Evolutionary conservation across 2,329 filamentous ascomycete genomes (phyloP).

Genomic region (Claviceps sp.): DNA sequence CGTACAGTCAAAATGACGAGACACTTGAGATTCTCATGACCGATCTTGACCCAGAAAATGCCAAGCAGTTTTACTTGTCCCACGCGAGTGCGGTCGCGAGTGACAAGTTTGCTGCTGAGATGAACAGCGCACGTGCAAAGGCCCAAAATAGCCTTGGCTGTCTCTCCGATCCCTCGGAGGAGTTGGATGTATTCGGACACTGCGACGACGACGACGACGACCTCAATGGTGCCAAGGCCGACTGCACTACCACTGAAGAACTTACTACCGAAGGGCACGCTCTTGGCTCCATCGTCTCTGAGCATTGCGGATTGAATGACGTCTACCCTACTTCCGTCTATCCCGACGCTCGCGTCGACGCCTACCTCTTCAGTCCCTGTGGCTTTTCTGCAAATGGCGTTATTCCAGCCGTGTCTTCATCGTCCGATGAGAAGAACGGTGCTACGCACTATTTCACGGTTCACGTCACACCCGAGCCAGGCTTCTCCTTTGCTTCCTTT

Average conservation of each 20-base stretch:
- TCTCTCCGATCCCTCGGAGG: conserved; percentile 40
- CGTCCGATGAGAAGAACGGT: conserved; percentile 19
- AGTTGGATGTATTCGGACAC: conserved; percentile 74
- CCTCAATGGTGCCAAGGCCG: conserved; percentile 38
- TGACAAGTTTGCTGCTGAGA: conserved; percentile 58
- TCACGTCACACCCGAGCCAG: conserved; percentile 91
- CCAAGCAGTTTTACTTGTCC: conserved; percentile 56
- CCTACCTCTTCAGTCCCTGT: conserved; percentile 92
- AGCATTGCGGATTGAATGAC: conserved; percentile 75
- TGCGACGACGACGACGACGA: conserved; percentile 35
- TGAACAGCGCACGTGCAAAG: conserved; percentile 47
- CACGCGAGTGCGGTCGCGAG: conserved; percentile 82
- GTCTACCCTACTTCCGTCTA: conserved; percentile 81
- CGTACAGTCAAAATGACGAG: conserved; percentile 49
- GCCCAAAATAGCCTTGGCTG: conserved; percentile 46
- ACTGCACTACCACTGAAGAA: conserved; percentile 44
- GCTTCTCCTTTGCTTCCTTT: conserved; percentile 95
- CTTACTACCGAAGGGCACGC: conserved; percentile 88
- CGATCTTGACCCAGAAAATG: conserved; percentile 53
- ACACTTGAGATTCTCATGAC: conserved; percentile 65
- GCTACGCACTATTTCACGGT: conserved; percentile 91
- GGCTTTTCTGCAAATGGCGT: conserved; percentile 97
- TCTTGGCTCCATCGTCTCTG: conserved; percentile 82
- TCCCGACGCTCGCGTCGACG: conserved; percentile 85
- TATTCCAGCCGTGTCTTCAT: conserved; percentile 56